These are phyloP conservation scores for Glebionis coronaria DNA, from an alignment of 129 eudicot genomes.

Conservation along the genomic window DNA sequence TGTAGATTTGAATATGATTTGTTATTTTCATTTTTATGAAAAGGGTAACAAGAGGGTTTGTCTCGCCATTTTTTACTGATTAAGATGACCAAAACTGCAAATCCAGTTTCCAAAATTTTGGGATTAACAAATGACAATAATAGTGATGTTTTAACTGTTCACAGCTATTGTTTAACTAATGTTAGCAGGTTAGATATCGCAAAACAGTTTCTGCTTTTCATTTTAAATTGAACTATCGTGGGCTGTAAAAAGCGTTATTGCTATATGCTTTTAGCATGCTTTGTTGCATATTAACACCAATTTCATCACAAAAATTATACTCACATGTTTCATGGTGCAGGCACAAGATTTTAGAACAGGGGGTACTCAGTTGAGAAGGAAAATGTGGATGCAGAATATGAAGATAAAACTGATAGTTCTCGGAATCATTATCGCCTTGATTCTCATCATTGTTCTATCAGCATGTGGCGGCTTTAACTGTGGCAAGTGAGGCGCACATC, in stretches of 20 bases:
- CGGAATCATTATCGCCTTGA: slow-evolving; percentile 68
- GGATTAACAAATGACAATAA: too few relatives aligned
- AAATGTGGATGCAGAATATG: slow-evolving; percentile 97
- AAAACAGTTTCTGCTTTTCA: too few relatives aligned
- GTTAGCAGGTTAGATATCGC: too few relatives aligned
- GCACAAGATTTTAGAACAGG: slow-evolving; percentile 88
- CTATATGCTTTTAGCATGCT: too few relatives aligned
- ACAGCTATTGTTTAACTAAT: too few relatives aligned
- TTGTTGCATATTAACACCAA: too few relatives aligned
- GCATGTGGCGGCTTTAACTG: slow-evolving; percentile 81
- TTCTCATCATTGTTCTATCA: slow-evolving; percentile 68
- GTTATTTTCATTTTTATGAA: background rate
- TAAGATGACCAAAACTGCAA: background rate
- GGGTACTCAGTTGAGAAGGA: slow-evolving; percentile 86
- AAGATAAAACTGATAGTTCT: slow-evolving; percentile 86
- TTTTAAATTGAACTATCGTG: too few relatives aligned
- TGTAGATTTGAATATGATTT: background rate
- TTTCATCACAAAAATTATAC: too few relatives aligned
- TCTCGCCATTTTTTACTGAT: background rate
- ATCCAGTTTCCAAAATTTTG: too few relatives aligned
- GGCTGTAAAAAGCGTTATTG: too few relatives aligned
- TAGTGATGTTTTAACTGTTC: too few relatives aligned
- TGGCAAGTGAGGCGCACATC: slow-evolving; percentile 27
- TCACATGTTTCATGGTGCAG: slow-evolving; percentile 29
- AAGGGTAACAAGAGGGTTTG: background rate